Evolutionary conservation across 352 stramenopile species (phyloP), one percentile per base, ranked within the genome.

Genomic region (Globisporangium nagaii): DNA sequence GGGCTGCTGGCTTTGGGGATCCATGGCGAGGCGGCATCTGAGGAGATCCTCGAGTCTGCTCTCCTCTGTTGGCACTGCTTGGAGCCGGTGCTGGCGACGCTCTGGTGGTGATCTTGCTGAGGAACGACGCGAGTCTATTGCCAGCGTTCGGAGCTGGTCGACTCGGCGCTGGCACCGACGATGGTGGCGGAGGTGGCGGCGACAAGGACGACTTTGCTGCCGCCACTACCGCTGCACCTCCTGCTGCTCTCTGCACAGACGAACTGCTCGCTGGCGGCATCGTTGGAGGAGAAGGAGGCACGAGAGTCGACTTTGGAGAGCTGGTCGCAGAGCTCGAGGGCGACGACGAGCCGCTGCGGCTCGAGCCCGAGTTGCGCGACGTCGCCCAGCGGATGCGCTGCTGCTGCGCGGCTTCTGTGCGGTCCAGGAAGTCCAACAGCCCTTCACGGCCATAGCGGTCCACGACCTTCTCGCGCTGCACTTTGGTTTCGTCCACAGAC

Each of bases 361-460:
- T 43, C 7, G 37, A 43, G 32, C 56, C 53, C n/a, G 56, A 34
- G 31, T 52, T 41, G 12, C 46, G 45, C 2, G 55, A 49, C n/a
- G 51, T 64, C 7, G 54, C 52, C 53, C 57, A 55, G 25, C 41
- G 65, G 58, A 55, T 70, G 49, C 46, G 63, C 36, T 35, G 61
- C 58, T 56, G 61, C 64, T 56, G 70, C 36, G 35, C 39, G 20
- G 57, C 56, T 28, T 67, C 58, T 1, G 63, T 65, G 11, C 65
- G 69, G 34, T 82, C 71, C 36, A 79, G 40, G 39, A 76, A 77
- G 32, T 82, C 71, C 11, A 82, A 51, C 28, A 82, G 52, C 13
- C 76, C 71, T n/a, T 75, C 64, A 1, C 71, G 72, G 22, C 71
- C 71, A 53, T 82, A 82, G n/a, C 68, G 65, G 43, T 82, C 71